A percentile compares a stretch with the other conserved stretches of the same genome.
Evolutionary conservation across 116 monocot species (phyloP).

Genomic region (Iris pallida): DNA sequence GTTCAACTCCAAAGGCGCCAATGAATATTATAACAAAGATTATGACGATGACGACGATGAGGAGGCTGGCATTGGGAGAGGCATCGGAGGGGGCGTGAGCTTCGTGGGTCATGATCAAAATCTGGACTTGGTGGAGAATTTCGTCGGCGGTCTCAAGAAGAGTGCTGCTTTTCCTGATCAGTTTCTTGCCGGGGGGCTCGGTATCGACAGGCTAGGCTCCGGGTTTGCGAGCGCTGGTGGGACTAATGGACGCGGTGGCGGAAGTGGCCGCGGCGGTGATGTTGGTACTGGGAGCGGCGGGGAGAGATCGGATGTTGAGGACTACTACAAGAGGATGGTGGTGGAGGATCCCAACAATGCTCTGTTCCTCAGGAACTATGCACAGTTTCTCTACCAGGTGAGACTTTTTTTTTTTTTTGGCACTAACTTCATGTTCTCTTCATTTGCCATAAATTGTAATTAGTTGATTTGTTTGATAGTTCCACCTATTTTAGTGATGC

Average conservation of each 20-base stretch:
- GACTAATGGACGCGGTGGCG: conserved; percentile 8
- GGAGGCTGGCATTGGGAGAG: background rate
- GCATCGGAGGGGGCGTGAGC: conserved; percentile 5
- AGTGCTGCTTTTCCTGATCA: conserved; percentile 29
- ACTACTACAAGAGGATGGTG: conserved; percentile 66
- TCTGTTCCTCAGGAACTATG: conserved; percentile 80
- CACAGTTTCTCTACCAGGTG: conserved; percentile 78
- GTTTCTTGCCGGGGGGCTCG: conserved; percentile 75
- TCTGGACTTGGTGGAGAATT: conserved; percentile 1
- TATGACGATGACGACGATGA: conserved; percentile 12
- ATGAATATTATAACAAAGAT: background rate
- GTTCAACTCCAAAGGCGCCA: background rate
- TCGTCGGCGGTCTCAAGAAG: background rate
- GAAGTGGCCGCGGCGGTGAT: conserved; percentile 15
- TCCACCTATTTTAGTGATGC: too few relatives aligned
- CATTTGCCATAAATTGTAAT: too few relatives aligned
- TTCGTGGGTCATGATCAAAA: conserved; percentile 5
- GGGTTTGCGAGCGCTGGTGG: conserved; percentile 27
- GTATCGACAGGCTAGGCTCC: conserved; percentile 53
- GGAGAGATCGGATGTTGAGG: conserved; percentile 47
- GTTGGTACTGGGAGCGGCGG: conserved; percentile 33
- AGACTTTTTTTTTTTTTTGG: background rate
- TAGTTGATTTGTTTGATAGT: too few relatives aligned
- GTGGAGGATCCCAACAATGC: conserved; percentile 69
- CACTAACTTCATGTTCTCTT: too few relatives aligned